Evolutionary conservation across 257 asterid genomes (phyloP).

Genomic region (Leonotis leonurus): DNA sequence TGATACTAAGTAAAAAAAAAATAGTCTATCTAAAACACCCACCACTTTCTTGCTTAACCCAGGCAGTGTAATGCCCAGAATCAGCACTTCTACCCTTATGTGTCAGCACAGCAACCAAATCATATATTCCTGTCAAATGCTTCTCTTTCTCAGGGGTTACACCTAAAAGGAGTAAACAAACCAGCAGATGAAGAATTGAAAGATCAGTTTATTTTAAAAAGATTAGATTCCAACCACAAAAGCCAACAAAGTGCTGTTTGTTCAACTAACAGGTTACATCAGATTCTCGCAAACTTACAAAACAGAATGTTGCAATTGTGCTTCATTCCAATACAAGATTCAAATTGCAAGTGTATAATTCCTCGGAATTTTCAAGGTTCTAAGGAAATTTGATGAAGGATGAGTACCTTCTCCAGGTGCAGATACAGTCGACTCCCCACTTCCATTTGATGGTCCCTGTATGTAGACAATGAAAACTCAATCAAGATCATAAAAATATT

Average conservation of each 20-base stretch:
- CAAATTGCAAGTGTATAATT: not conserved
- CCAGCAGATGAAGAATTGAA: not conserved
- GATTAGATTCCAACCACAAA: no score
- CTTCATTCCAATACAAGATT: not conserved
- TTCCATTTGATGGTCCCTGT: constrained; percentile 77
- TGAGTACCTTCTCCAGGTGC: constrained; percentile 54
- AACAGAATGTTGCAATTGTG: not conserved
- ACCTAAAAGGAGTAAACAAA: constrained; percentile 22
- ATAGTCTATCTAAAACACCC: constrained; percentile 17
- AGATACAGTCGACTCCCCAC: constrained; percentile 49
- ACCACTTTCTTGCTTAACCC: constrained; percentile 99
- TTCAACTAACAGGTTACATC: not conserved
- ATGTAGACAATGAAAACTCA: constrained; percentile 14
- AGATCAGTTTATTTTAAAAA: no score
- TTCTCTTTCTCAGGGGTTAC: constrained; percentile 48
- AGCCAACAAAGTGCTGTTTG: no score
- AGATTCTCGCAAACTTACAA: not conserved
- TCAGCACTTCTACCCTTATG: constrained; percentile 99
- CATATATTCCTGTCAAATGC: constrained; percentile 81
- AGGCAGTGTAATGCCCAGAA: constrained; percentile 94
- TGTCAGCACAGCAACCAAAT: constrained; percentile 93
- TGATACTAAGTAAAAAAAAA: not conserved
- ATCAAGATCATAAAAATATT: constrained; percentile 7
- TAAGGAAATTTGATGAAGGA: constrained; percentile 3
- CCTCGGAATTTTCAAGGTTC: not conserved